phyloP scores from a whole-genome alignment of 202 grass and related monocot genomes.

The Setaria italica region DNA sequence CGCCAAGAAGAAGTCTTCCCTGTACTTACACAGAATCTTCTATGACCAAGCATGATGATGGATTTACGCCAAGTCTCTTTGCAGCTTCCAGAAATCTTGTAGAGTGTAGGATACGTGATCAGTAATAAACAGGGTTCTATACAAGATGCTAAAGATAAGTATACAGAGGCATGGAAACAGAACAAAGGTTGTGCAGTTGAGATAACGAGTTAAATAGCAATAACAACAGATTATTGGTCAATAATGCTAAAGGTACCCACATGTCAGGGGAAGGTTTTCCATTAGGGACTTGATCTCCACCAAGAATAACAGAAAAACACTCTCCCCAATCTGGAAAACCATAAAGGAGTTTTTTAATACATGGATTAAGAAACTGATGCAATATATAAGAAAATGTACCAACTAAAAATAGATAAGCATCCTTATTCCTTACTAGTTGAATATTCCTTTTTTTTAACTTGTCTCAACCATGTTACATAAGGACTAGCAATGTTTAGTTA shows the following conservation, averaged over 20 bases:
- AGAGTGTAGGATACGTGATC: constrained; percentile 14
- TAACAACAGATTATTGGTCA: background rate
- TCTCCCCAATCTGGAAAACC: constrained; percentile 71
- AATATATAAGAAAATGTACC: background rate
- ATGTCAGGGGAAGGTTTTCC: constrained; percentile 93
- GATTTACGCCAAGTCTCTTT: constrained; percentile 73
- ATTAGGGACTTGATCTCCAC: constrained; percentile 76
- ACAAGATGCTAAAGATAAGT: background rate
- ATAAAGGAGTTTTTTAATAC: background rate
- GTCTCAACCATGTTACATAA: background rate
- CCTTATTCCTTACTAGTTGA: background rate
- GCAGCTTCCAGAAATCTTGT: constrained; percentile 85
- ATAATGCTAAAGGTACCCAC: constrained; percentile 48
- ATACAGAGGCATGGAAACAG: constrained; percentile 3
- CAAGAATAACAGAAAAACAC: constrained; percentile 87
- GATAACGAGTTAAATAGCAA: background rate
- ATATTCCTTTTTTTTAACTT: background rate
- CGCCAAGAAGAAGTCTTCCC: background rate
- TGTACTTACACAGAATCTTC: constrained; percentile 86
- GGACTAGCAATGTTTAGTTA: background rate
- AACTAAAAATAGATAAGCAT: background rate
- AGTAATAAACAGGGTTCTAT: constrained; percentile 1
- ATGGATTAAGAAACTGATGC: background rate
- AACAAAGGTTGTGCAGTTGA: background rate
- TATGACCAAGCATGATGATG: constrained; percentile 75